These are phyloP conservation scores for Leccinum sublutescens DNA, from an alignment of 768 basidiomycete genomes.

Conservation along the genomic window DNA sequence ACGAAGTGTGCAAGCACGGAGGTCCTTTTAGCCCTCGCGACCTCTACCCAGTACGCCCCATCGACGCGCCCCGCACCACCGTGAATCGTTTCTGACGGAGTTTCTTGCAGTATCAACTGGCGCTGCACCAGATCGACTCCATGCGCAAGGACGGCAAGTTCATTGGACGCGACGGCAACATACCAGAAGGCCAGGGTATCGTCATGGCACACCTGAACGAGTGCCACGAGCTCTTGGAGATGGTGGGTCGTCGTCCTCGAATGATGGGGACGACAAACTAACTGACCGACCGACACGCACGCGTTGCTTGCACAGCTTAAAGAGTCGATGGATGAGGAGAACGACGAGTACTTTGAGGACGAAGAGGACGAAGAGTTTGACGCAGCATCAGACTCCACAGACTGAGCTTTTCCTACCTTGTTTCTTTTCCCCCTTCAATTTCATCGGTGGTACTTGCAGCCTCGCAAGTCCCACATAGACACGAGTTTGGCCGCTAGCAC, in stretches of 20 bases:
- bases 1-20: conserved; percentile 93
- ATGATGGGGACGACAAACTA: not conserved
- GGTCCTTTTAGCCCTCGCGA: conserved; percentile 91
- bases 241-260: conserved; percentile 50
- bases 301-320: conserved; percentile 46
- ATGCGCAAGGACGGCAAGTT: conserved; percentile 94
- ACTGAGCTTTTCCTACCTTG: conserved; percentile 6
- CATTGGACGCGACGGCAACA: conserved; percentile 77
- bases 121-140: conserved; percentile 92
- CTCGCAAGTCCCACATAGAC: not conserved
- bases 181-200: conserved; percentile 96
- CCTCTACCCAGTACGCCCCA: conserved; percentile 77
- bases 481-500: not conserved
- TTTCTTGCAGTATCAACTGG: conserved; percentile 76
- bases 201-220: conserved; percentile 95
- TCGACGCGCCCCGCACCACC: not conserved
- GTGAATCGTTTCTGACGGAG: conserved; percentile 4
- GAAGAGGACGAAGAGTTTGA: conserved; percentile 38
- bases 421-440: not conserved
- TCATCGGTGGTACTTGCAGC: not conserved
- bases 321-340: conserved; percentile 77
- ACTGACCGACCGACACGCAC: not conserved
- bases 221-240: conserved; percentile 93
- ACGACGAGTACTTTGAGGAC: conserved; percentile 55
- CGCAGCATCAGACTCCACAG: conserved; percentile 6